Percentiles rank a stretch among this genome's conserved stretches.
Evolutionary conservation across 176 grass and related monocot species (phyloP).

Genomic region (Aegilops longissima): DNA sequence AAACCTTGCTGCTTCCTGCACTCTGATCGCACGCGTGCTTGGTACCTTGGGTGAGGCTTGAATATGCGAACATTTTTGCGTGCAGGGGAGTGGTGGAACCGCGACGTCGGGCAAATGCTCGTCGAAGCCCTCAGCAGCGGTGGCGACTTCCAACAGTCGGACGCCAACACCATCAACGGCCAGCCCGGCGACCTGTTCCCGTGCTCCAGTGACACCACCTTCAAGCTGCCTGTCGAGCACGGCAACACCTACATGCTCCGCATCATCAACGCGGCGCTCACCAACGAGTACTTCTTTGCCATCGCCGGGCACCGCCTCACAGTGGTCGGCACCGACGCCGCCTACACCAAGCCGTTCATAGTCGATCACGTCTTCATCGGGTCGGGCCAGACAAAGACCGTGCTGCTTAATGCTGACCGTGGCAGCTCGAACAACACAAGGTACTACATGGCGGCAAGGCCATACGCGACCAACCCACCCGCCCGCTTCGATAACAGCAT

Average conservation of each 20-base stretch:
- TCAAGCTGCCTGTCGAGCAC: slow-evolving; percentile 36
- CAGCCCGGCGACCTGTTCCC: slow-evolving; percentile 39
- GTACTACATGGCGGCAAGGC: slow-evolving; percentile 43
- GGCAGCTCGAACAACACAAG: slow-evolving; percentile 5
- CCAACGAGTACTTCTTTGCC: slow-evolving; percentile 56
- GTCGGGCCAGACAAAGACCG: slow-evolving; percentile 44
- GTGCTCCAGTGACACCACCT: slow-evolving; percentile 15
- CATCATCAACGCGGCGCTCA: slow-evolving; percentile 61
- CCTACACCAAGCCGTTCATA: slow-evolving; percentile 42
- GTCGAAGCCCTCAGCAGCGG: slow-evolving; percentile 11
- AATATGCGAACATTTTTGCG: neutral
- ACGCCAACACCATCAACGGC: slow-evolving; percentile 59
- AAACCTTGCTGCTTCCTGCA: no score
- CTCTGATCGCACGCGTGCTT: no score
- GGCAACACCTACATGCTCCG: slow-evolving; percentile 68
- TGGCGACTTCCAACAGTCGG: slow-evolving; percentile 15
- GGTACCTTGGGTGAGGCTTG: neutral
- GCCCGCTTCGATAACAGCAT: neutral
- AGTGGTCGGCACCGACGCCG: slow-evolving; percentile 50
- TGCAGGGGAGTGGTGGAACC: slow-evolving; percentile 48
- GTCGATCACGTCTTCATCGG: slow-evolving; percentile 37
- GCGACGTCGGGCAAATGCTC: neutral
- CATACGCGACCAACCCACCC: neutral
- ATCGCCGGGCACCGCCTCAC: slow-evolving; percentile 61
- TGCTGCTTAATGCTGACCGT: slow-evolving; percentile 25